These are phyloP conservation scores for Microglena sp. DNA, from an alignment of 139 green algal species.

Conservation along the genomic window DNA sequence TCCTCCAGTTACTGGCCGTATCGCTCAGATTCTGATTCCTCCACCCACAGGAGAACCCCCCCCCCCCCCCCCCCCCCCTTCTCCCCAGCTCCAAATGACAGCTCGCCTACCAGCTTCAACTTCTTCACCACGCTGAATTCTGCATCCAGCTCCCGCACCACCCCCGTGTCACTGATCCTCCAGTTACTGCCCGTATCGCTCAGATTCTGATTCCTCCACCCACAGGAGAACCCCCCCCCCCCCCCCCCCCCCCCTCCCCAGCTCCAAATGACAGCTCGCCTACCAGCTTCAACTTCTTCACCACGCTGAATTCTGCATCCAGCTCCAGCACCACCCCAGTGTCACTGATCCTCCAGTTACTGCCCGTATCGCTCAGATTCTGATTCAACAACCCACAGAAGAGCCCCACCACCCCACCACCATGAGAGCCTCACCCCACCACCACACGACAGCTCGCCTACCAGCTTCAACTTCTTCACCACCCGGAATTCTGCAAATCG, in stretches of 20 bases:
- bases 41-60: no score
- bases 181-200: slow-evolving; percentile 36
- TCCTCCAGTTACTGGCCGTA: slow-evolving; percentile 53
- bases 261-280: no score
- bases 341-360: slow-evolving; percentile 74
- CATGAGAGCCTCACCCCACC: no score
- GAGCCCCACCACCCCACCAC: no score
- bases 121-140: slow-evolving; percentile 58
- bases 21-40: slow-evolving; percentile 42
- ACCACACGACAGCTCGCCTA: no score
- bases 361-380: slow-evolving; percentile 23
- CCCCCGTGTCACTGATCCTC: slow-evolving; percentile 85
- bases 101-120: slow-evolving; percentile 74
- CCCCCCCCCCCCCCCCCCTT: no score
- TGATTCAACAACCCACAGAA: no score
- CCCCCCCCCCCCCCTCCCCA: no score
- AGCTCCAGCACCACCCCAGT: slow-evolving; percentile 87
- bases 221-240: no score
- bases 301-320: slow-evolving; percentile 45
- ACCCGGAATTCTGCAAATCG: slow-evolving; percentile 43
- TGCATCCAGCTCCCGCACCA: slow-evolving; percentile 78
- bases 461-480: slow-evolving; percentile 81
- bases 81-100: no score
- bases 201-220: slow-evolving; percentile 54
- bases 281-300: slow-evolving; percentile 87